These are phyloP conservation scores for Dothiorella sarmentorum DNA, from an alignment of 2,329 filamentous ascomycete genomes.

Conservation along the genomic window DNA sequence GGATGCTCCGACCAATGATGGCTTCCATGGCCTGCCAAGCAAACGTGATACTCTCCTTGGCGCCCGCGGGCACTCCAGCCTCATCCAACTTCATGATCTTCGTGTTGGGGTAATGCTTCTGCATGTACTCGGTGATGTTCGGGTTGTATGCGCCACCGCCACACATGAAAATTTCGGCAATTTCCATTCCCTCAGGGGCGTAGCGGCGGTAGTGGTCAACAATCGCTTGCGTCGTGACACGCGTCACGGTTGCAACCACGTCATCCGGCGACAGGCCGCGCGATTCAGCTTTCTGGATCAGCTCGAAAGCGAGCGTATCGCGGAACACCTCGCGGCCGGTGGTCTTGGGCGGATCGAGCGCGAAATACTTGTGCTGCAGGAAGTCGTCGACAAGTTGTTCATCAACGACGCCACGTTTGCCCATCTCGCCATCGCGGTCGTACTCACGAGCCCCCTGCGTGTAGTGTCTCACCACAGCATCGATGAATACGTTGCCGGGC, in stretches of 20 bases:
- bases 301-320: constrained; percentile 52
- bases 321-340: constrained; percentile 60
- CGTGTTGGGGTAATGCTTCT: constrained; percentile 47
- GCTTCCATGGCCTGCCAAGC: constrained; percentile 61
- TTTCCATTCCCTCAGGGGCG: constrained; percentile 41
- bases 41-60: constrained; percentile 60
- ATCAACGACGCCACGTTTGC: constrained; percentile 47
- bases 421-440: constrained; percentile 53
- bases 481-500: constrained; percentile 56
- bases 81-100: constrained; percentile 56
- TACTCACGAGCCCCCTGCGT: constrained; percentile 50
- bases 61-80: constrained; percentile 54
- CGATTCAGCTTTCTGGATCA: constrained; percentile 49
- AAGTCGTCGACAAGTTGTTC: constrained; percentile 53
- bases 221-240: constrained; percentile 58
- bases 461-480: constrained; percentile 54
- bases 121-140: constrained; percentile 55
- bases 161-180: constrained; percentile 60
- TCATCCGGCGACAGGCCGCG: constrained; percentile 49
- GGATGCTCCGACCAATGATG: constrained; percentile 51
- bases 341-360: constrained; percentile 51
- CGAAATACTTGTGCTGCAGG: constrained; percentile 50
- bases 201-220: constrained; percentile 51
- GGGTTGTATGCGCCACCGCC: constrained; percentile 58
- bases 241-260: constrained; percentile 57